phyloP scores from a whole-genome alignment of 495 filamentous ascomycete species.

The Pseudevernia furfuracea region DNA sequence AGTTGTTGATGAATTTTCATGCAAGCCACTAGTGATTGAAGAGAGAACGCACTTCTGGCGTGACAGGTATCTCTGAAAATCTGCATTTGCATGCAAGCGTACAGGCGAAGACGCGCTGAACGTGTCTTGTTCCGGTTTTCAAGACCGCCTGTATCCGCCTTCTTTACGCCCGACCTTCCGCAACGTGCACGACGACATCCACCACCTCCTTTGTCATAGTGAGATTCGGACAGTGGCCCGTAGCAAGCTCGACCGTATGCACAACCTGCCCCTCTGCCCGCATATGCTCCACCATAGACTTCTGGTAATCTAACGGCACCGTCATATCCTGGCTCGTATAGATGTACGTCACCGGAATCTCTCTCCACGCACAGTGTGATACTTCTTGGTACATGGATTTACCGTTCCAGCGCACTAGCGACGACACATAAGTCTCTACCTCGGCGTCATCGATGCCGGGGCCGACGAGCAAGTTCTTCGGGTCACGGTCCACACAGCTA shows the following conservation, averaged over 20 bases:
- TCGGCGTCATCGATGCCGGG: conserved; percentile 11
- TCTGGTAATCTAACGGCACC: conserved; percentile 33
- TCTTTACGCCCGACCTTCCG: neutral
- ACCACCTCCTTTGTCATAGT: conserved; percentile 21
- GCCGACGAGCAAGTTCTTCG: conserved; percentile 18
- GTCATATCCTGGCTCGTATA: conserved; percentile 33
- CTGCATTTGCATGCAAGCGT: no score
- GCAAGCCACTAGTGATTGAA: no score
- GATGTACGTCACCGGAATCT: conserved; percentile 36
- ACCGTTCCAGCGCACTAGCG: conserved; percentile 18
- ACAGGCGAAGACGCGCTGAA: no score
- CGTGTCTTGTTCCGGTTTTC: no score
- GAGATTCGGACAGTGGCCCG: conserved; percentile 19
- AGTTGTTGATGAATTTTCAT: no score
- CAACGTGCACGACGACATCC: conserved; percentile 10
- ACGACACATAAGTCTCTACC: conserved; percentile 7
- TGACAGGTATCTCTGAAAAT: no score
- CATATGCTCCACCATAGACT: conserved; percentile 33
- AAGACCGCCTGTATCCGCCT: neutral
- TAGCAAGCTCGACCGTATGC: conserved; percentile 21
- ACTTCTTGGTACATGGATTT: conserved; percentile 15
- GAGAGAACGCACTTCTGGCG: no score
- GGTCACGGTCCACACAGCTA: conserved; percentile 25
- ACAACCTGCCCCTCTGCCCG: conserved; percentile 28
- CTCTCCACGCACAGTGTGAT: conserved; percentile 31